phyloP scores from a whole-genome alignment of 805 yeast species.

The Sugiyamaella boreocaroliniensis region DNA sequence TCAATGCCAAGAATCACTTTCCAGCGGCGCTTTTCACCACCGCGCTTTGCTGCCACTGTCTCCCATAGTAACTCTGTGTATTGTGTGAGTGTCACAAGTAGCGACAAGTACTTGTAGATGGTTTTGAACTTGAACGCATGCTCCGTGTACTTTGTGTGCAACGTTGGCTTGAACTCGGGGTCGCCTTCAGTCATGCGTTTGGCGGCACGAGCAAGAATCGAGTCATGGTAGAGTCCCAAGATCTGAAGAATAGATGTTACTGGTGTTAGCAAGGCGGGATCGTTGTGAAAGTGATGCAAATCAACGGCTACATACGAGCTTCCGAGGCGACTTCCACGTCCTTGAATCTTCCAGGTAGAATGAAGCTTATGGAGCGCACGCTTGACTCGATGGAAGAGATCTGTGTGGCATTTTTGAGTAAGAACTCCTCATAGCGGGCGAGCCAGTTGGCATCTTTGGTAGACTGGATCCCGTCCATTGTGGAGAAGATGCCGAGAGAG shows the following conservation, averaged over 20 bases:
- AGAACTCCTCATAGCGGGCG: conserved; percentile 27
- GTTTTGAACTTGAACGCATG: conserved; percentile 12
- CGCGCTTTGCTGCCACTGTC: conserved; percentile 27
- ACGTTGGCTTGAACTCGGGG: conserved; percentile 14
- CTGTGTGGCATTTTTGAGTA: conserved; percentile 32
- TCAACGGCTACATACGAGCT: conserved; percentile 21
- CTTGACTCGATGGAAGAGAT: conserved; percentile 34
- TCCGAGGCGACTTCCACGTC: conserved; percentile 35
- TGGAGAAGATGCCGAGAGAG: not conserved
- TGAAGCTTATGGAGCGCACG: conserved; percentile 29
- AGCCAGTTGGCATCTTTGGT: conserved; percentile 20
- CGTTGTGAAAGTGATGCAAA: too few relatives aligned
- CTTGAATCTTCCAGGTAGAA: conserved; percentile 36
- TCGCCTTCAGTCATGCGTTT: conserved; percentile 18
- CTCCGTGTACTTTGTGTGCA: conserved; percentile 29
- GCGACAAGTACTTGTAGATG: conserved; percentile 27
- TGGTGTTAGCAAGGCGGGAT: not conserved
- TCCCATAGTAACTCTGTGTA: conserved; percentile 34
- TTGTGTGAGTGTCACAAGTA: conserved; percentile 27
- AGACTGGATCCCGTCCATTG: not conserved
- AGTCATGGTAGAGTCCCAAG: conserved; percentile 34
- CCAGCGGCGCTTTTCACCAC: conserved; percentile 22
- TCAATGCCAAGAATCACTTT: conserved; percentile 27
- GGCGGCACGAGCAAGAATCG: conserved; percentile 29
- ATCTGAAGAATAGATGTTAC: conserved; percentile 27